A percentile compares a stretch with the other conserved stretches of the same genome.
Evolutionary conservation across 164 flowering plant genomes (phyloP).

Genomic region (Nymphaea thermarum): DNA sequence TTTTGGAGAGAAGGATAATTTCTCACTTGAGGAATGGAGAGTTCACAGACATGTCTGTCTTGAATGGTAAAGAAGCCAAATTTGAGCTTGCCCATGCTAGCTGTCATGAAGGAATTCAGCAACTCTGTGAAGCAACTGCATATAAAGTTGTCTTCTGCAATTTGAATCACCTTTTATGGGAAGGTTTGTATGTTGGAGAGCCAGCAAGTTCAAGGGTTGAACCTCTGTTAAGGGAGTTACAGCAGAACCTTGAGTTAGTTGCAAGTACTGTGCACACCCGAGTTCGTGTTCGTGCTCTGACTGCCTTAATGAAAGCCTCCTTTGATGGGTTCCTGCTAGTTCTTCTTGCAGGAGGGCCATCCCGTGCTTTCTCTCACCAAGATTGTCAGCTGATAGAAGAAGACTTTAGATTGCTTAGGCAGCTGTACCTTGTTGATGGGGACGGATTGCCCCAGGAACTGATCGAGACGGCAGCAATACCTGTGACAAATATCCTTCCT

Average conservation of each 20-base stretch:
- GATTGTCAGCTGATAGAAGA: conserved; percentile 60
- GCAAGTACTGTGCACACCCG: conserved; percentile 52
- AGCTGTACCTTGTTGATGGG: conserved; percentile 70
- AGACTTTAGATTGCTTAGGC: conserved; percentile 56
- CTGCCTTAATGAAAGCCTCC: conserved; percentile 80
- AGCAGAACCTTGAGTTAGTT: conserved; percentile 40
- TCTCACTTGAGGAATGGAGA: conserved; percentile 32
- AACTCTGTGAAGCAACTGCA: conserved; percentile 63
- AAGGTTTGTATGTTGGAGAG: conserved; percentile 65
- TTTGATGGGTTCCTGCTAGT: conserved; percentile 77
- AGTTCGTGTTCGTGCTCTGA: conserved; percentile 51
- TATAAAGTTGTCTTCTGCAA: conserved; percentile 66
- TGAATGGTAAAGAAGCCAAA: conserved; percentile 27
- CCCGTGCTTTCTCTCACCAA: conserved; percentile 43
- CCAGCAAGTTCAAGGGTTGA: conserved; percentile 55
- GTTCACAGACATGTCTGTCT: conserved; percentile 22
- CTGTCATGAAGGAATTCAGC: conserved; percentile 67
- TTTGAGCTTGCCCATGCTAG: conserved; percentile 55
- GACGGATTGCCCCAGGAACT: conserved; percentile 82
- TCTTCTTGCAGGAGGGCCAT: conserved; percentile 81
- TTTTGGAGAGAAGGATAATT: conserved; percentile 35
- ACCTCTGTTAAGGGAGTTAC: conserved; percentile 60
- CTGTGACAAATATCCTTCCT: conserved; percentile 38
- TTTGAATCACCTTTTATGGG: conserved; percentile 59
- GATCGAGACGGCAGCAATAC: conserved; percentile 48